Evolutionary conservation across 2,329 filamentous ascomycete genomes (phyloP).

Genomic region (Paecilomyces variotii): DNA sequence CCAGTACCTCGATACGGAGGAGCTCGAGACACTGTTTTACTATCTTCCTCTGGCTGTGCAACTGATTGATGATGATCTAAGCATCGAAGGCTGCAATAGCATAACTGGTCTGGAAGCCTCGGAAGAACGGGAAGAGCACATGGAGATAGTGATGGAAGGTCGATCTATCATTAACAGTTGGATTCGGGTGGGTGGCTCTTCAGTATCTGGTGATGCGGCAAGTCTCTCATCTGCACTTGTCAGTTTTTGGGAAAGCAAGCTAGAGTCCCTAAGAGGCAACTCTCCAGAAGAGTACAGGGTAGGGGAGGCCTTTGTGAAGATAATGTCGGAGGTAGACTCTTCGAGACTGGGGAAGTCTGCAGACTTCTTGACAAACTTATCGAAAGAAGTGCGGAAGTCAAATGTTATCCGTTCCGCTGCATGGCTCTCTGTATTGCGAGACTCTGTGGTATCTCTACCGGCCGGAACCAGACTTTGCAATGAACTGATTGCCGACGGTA

Average conservation of each 20-base stretch:
- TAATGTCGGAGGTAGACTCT: constrained; percentile 26
- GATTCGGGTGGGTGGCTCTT: constrained; percentile 20
- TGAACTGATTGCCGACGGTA: constrained; percentile 53
- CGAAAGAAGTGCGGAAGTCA: constrained; percentile 26
- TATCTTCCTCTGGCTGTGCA: constrained; percentile 48
- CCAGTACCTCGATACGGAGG: constrained; percentile 21
- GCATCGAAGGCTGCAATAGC: constrained; percentile 47
- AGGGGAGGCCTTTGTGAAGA: constrained; percentile 33
- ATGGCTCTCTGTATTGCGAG: constrained; percentile 41
- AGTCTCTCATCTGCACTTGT: constrained; percentile 17
- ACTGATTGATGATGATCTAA: constrained; percentile 53
- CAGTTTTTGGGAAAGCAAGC: constrained; percentile 26
- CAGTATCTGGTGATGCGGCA: constrained; percentile 8
- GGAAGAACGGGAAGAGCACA: constrained; percentile 45
- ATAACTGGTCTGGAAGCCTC: constrained; percentile 42
- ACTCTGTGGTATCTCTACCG: constrained; percentile 41
- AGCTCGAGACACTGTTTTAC: constrained; percentile 36
- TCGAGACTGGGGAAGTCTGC: constrained; percentile 17
- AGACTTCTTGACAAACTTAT: constrained; percentile 26
- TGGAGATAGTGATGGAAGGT: constrained; percentile 46
- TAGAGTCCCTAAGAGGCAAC: constrained; percentile 22
- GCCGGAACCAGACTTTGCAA: constrained; percentile 49
- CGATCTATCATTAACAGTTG: constrained; percentile 41
- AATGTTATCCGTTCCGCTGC: constrained; percentile 42
- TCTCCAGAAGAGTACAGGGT: constrained; percentile 30